Evolutionary conservation across 352 stramenopile species (phyloP).

Genomic region (Globisporangium polare): DNA sequence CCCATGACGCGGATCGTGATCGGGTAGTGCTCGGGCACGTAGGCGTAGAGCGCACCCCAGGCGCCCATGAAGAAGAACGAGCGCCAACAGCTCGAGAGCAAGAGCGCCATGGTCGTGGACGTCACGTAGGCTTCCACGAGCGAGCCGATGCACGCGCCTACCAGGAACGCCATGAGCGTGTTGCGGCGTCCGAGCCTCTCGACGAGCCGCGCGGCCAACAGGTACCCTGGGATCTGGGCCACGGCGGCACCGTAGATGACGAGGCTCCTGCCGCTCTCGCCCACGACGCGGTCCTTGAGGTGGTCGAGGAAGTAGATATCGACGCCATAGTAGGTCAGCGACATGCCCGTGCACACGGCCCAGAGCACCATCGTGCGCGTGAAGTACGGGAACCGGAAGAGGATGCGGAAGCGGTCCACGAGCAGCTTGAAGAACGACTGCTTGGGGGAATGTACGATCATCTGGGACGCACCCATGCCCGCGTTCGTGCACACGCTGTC

Average conservation of each 20-base stretch:
- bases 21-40: conserved; percentile 29
- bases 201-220: neutral
- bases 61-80: conserved; percentile 14
- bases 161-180: conserved; percentile 16
- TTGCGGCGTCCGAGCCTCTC: conserved; percentile 3
- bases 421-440: conserved; percentile 9
- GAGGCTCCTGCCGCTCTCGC: neutral
- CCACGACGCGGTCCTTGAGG: neutral
- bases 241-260: conserved; percentile 18
- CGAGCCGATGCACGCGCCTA: conserved; percentile 16
- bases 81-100: conserved; percentile 16
- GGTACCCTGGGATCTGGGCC: conserved; percentile 10
- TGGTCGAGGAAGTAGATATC: conserved; percentile 20
- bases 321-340: conserved; percentile 22
- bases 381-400: conserved; percentile 22
- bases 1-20: conserved; percentile 22
- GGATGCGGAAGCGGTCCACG: conserved; percentile 12
- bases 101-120: conserved; percentile 8
- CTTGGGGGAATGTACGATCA: conserved; percentile 6
- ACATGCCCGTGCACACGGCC: conserved; percentile 21
- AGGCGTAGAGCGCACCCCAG: conserved; percentile 19
- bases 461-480: neutral
- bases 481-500: neutral
- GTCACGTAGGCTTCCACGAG: conserved; percentile 17
- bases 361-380: conserved; percentile 21